Base-by-base conservation (phyloP, 345 rosid species). In the Angophora floribunda region DNA sequence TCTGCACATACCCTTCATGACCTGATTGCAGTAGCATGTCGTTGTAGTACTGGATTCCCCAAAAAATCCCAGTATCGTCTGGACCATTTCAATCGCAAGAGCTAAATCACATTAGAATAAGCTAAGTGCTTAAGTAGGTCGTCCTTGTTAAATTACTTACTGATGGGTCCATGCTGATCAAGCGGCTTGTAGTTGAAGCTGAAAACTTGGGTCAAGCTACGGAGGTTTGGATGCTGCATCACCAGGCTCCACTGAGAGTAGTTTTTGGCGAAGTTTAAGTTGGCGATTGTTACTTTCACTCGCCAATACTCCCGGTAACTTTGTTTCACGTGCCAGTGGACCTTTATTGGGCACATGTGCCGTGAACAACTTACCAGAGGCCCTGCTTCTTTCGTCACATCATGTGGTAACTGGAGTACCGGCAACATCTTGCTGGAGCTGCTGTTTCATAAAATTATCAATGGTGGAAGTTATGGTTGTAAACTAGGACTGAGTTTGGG, bases 261-360 rank as follows among this genome's bases (percentile, higher is more conserved):
- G 89, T 96, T 97, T 89, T 91, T 94, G 88, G 95, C 89, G 47
- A 92, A 88, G 88, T 97, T 95, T 14, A 91, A 55, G 88, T 95
- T 96, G 6, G 94, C 94, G 55, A 96, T 90, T 9, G 97, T 96
- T 85, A 96, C 92, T 89, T 96, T 96, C 63, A 94, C 98, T 79
- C 98, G 88, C 99, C 99, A 96, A 44, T 94, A 96, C 80, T 93
- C 91, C 87, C 75, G 94, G 90, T 97, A 97, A 89, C 94, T 96
- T 80, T 94, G 93, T 90, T 96, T 97, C n/a, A 97, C 93, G 49
- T 97, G 99, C 99, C 99, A 97, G 87, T 96, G 99, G 21, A 96
- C 93, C 55, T 90, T 87, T 41, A 96, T 91, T 0, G 99, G 99
- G 90, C 99, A 97, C 97, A 94, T 94, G 87, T 97, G 99, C 10